phyloP scores from a whole-genome alignment of 1,284 basidiomycete species.

The Cutaneotrichosporon sp. region DNA sequence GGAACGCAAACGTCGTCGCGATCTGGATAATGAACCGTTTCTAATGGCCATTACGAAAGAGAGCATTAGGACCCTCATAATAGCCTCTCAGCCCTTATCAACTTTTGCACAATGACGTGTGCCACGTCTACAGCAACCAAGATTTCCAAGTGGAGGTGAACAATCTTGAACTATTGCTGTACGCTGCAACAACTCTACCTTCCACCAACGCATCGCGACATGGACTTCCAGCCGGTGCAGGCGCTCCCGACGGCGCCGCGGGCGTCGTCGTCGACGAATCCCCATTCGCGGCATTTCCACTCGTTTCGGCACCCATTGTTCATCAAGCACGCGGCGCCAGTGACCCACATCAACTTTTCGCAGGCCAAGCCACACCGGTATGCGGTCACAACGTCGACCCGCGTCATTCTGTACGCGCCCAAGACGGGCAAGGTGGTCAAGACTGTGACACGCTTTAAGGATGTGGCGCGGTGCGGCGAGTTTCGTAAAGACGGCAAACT shows the following conservation, averaged over 20 bases:
- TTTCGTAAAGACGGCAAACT: constrained; percentile 91
- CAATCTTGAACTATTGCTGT: background rate
- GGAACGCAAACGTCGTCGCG: background rate
- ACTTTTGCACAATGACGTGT: background rate
- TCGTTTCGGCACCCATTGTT: constrained; percentile 48
- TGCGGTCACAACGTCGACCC: constrained; percentile 88
- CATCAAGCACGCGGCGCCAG: constrained; percentile 89
- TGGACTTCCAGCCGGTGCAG: constrained; percentile 46
- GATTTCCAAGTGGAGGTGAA: constrained; percentile 13
- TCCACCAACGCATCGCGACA: constrained; percentile 12
- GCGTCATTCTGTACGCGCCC: constrained; percentile 93
- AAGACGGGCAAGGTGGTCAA: constrained; percentile 92
- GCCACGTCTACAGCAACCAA: background rate
- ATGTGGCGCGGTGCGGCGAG: constrained; percentile 80
- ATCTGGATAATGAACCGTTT: background rate
- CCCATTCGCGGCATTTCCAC: constrained; percentile 48
- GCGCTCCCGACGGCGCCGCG: constrained; percentile 42
- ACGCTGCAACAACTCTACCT: background rate
- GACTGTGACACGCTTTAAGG: constrained; percentile 94
- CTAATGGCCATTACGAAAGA: background rate
- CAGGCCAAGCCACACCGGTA: constrained; percentile 80
- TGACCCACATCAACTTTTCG: constrained; percentile 86
- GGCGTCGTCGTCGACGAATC: constrained; percentile 36
- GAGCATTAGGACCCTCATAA: too few relatives aligned
- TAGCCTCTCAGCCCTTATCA: too few relatives aligned